A percentile compares a stretch with the other conserved stretches of the same genome.
Conservation (phyloP, 176 grass and related monocot genomes). For the Puya raimondii region DNA sequence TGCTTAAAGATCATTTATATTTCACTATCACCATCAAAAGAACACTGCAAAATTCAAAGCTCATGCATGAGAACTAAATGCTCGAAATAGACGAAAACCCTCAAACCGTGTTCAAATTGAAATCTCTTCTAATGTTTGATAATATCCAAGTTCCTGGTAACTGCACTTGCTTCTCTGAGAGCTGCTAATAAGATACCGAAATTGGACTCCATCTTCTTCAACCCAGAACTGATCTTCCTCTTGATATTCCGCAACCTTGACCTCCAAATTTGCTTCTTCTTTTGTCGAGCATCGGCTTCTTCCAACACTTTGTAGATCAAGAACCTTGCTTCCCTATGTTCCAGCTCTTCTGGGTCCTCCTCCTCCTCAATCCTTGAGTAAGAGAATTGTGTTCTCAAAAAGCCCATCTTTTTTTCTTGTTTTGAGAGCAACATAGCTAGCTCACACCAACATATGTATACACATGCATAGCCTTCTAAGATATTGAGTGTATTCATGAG, state of each 20-base stretch:
- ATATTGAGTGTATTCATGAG: too few species aligned
- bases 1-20: too few species aligned
- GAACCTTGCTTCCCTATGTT: background rate
- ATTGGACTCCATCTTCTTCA: background rate
- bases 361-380: background rate
- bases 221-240: background rate
- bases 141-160: too few species aligned
- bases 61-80: too few species aligned
- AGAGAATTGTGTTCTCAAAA: background rate
- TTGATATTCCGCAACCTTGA: background rate
- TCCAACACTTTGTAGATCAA: conserved; percentile 2
- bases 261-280: background rate
- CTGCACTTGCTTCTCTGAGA: background rate
- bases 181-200: background rate
- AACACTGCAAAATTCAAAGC: too few species aligned
- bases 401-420: background rate
- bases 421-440: too few species aligned
- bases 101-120: too few species aligned
- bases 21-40: too few species aligned
- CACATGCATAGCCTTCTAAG: too few species aligned
- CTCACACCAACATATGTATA: too few species aligned
- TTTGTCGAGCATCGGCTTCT: background rate
- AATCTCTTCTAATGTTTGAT: too few species aligned
- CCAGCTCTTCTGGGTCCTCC: background rate
- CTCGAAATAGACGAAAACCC: too few species aligned